These are phyloP conservation scores for Pseudomonodictys pantanalensis DNA, from an alignment of 495 filamentous ascomycete genomes.

Conservation along the genomic window DNA sequence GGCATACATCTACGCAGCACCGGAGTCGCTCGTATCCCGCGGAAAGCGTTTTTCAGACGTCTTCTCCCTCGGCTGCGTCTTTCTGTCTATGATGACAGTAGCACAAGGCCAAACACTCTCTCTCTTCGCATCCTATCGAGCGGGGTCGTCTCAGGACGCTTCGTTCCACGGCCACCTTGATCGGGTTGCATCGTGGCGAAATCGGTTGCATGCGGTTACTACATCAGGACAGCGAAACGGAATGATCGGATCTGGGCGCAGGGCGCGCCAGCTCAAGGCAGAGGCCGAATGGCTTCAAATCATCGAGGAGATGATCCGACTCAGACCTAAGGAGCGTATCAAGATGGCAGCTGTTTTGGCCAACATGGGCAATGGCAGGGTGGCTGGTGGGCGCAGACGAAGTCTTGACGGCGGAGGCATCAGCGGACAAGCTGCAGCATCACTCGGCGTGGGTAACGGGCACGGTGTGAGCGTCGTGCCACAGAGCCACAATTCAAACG, in stretches of 20 bases:
- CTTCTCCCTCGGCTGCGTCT: constrained; percentile 32
- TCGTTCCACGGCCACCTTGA: constrained; percentile 37
- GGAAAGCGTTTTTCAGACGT: constrained; percentile 30
- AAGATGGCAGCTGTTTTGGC: constrained; percentile 23
- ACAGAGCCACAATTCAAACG: not conserved
- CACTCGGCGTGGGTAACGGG: constrained; percentile 4
- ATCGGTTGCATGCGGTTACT: constrained; percentile 17
- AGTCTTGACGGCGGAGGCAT: constrained; percentile 29
- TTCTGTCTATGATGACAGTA: constrained; percentile 34
- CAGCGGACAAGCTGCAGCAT: constrained; percentile 17
- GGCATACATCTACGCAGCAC: constrained; percentile 35
- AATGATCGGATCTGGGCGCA: constrained; percentile 11
- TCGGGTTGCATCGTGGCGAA: constrained; percentile 30
- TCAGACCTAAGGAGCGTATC: constrained; percentile 20
- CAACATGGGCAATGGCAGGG: constrained; percentile 11
- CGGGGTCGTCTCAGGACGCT: constrained; percentile 25
- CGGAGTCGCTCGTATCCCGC: constrained; percentile 29
- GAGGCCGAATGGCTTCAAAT: constrained; percentile 21
- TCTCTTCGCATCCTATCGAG: constrained; percentile 23
- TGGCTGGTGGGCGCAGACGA: constrained; percentile 12
- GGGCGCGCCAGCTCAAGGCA: constrained; percentile 21
- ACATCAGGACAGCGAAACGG: constrained; percentile 22
- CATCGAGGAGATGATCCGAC: constrained; percentile 25
- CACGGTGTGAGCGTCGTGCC: not conserved
- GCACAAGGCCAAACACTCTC: constrained; percentile 19